Conservation (phyloP, 2,329 filamentous ascomycete species). For the Alternaria sp. region DNA sequence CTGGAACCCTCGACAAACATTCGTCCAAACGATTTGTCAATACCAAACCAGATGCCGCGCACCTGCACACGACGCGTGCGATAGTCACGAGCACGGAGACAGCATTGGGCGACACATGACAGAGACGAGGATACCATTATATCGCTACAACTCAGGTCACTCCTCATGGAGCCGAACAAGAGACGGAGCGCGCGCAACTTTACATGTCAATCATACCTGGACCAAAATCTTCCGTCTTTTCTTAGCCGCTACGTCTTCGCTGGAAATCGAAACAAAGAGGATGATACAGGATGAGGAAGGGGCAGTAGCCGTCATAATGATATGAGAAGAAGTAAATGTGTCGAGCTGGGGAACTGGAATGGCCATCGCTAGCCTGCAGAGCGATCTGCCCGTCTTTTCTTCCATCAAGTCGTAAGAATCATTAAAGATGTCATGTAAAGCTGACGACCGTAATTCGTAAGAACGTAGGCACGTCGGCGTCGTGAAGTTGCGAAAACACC, state of each 20-base stretch:
- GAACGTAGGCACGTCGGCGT: slow-evolving; percentile 46
- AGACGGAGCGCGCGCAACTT: slow-evolving; percentile 1
- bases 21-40: background rate
- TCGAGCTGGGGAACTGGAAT: slow-evolving; percentile 49
- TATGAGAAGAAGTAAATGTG: slow-evolving; percentile 33
- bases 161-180: slow-evolving; percentile 8
- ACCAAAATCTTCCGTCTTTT: slow-evolving; percentile 5
- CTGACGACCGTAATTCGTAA: slow-evolving; percentile 45
- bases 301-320: slow-evolving; percentile 29
- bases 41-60: background rate
- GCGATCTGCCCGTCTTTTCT: slow-evolving; percentile 56
- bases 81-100: slow-evolving; percentile 15
- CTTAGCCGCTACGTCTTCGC: slow-evolving; percentile 12
- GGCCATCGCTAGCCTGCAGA: slow-evolving; percentile 57
- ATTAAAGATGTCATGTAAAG: slow-evolving; percentile 55
- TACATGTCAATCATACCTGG: slow-evolving; percentile 4
- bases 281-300: slow-evolving; percentile 22
- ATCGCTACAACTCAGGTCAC: slow-evolving; percentile 2
- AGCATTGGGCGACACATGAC: slow-evolving; percentile 1
- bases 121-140: slow-evolving; percentile 9
- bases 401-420: slow-evolving; percentile 60
- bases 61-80: background rate
- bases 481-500: slow-evolving; percentile 37
- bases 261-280: slow-evolving; percentile 17
- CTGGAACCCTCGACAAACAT: background rate